Evolutionary conservation across 73 alveolate genomes (phyloP).

Genomic region (Paramecium primaurelia): DNA sequence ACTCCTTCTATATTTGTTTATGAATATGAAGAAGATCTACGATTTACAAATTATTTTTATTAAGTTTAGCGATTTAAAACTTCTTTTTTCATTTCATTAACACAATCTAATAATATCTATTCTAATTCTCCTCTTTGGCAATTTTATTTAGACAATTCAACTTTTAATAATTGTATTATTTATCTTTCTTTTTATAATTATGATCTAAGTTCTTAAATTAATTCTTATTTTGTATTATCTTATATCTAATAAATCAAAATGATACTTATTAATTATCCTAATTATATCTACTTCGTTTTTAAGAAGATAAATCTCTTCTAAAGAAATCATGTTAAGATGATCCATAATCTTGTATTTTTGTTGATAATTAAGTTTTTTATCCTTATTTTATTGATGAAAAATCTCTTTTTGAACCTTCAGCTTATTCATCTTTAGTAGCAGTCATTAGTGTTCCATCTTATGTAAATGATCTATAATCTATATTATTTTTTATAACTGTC

Average conservation of each 20-base stretch:
- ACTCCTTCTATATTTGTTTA: not conserved
- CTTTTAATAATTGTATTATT: not conserved
- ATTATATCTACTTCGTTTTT: not conserved
- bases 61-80: not conserved
- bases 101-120: constrained; percentile 50
- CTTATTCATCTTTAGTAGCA: not conserved
- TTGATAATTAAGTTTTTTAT: not conserved
- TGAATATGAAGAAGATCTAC: not conserved
- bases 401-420: not conserved
- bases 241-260: not conserved
- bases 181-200: constrained; percentile 20
- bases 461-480: not conserved
- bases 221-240: not conserved
- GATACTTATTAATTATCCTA: not conserved
- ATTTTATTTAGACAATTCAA: constrained; percentile 10
- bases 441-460: not conserved
- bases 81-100: constrained; percentile 54
- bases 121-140: constrained; percentile 54
- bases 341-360: not conserved
- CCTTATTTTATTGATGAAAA: not conserved
- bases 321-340: not conserved
- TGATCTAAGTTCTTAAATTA: not conserved
- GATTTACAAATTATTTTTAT: not conserved
- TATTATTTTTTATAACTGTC: not conserved
- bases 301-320: not conserved